Evolutionary conservation across 768 basidiomycete genomes (phyloP), one percentile per base, ranked within the genome.

Genomic region (Butyriboletus loyo): DNA sequence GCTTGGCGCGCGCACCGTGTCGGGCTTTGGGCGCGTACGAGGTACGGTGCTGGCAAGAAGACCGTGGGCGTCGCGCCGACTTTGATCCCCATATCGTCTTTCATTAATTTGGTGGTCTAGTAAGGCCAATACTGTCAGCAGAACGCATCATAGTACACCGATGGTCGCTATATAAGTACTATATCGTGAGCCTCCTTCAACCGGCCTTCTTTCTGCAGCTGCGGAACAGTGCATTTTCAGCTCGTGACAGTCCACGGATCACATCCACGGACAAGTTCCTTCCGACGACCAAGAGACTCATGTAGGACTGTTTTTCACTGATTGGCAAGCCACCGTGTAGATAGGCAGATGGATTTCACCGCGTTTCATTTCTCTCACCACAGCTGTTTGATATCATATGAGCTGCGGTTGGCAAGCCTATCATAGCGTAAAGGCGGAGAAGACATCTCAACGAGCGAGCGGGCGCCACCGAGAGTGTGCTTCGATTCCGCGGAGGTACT

Each of bases 401-500:
- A n/a, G 32, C 47, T 42, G 22, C 28, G 44, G 41, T 38, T n/a
- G n/a, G n/a, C 48, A 46, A 34, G 52, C 41, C 38, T 37, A 35
- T 42, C 34, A 30, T 49, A 38, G 31, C 48, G 42, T 50, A 49
- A 49, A 46, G 22, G 42, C 53, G 39, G 42, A 52, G 31, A 54
- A 57, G 40, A 27, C 21, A 31, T 46, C 13, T 48, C 25, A 49
- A 38, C 32, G 42, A 40, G 54, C 39, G 44, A 24, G 21, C 21
- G 32, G n/a, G 19, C 11, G 51, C 43, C 51, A 45, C 36, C 28
- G 22, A 28, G 50, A 17, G 24, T 5, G 13, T 42, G 46, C 34
- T 49, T 52, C 22, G 50, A 56, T 54, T 56, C 66, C 66, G 66
- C 66, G 65, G 65, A 63, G 49, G 51, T 44, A 41, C n/a, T n/a